These are phyloP conservation scores for Globisporangium radiosum DNA, from an alignment of 352 stramenopile species.

Conservation along the genomic window DNA sequence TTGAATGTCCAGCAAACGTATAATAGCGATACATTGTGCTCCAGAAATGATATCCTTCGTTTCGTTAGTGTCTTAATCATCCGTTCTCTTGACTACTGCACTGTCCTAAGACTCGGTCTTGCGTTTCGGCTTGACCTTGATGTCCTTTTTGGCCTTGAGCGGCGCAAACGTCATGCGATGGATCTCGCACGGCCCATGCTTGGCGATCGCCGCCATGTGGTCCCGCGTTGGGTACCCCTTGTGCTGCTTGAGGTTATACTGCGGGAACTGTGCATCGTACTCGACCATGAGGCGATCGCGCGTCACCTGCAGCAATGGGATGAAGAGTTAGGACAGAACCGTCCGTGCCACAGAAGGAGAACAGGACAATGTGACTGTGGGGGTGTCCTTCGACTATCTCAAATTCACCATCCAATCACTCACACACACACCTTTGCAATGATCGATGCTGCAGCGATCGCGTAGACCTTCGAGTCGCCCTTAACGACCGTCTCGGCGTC, in stretches of 20 bases:
- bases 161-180: slow-evolving; percentile 96
- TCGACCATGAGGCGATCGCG: slow-evolving; percentile 96
- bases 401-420: not conserved
- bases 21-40: too few species aligned
- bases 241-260: slow-evolving; percentile 93
- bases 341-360: too few species aligned
- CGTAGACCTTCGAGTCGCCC: slow-evolving; percentile 94
- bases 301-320: slow-evolving; percentile 61
- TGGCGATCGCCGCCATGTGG: slow-evolving; percentile 87
- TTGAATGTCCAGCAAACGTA: not conserved
- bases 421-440: slow-evolving; percentile 85
- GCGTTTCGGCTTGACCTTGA: slow-evolving; percentile 9
- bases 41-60: not conserved
- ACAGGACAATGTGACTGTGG: too few species aligned
- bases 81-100: not conserved
- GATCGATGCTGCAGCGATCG: slow-evolving; percentile 96
- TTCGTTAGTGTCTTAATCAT: not conserved
- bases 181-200: slow-evolving; percentile 90
- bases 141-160: slow-evolving; percentile 71
- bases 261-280: slow-evolving; percentile 90
- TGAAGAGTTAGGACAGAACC: too few species aligned
- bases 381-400: too few species aligned
- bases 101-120: slow-evolving; percentile 1
- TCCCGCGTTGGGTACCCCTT: slow-evolving; percentile 96
- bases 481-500: slow-evolving; percentile 91